Percentiles rank a stretch among this genome's conserved stretches.
These are phyloP conservation scores for Moricandia arvensis DNA, from an alignment of 345 rosid species.

Conservation along the genomic window DNA sequence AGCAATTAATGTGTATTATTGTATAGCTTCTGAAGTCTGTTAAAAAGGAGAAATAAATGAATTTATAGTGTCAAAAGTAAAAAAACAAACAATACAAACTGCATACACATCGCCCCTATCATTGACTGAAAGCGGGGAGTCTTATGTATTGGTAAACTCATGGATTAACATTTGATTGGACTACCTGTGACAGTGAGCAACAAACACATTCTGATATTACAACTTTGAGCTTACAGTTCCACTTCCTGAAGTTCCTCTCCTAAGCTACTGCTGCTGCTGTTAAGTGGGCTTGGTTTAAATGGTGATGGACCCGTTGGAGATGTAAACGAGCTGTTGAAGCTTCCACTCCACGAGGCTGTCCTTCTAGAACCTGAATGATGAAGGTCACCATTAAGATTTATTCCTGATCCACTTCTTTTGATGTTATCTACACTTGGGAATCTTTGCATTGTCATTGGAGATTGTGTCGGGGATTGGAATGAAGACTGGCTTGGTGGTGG, in stretches of 20 bases:
- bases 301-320: slow-evolving; percentile 32
- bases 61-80: too few relatives aligned
- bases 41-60: too few relatives aligned
- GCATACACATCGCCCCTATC: too few relatives aligned
- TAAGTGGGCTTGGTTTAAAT: slow-evolving; percentile 35
- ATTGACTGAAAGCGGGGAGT: too few relatives aligned
- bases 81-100: too few relatives aligned
- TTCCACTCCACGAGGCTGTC: slow-evolving; percentile 89
- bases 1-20: too few relatives aligned
- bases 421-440: slow-evolving; percentile 68
- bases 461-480: slow-evolving; percentile 41
- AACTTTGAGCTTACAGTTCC: slow-evolving; percentile 56
- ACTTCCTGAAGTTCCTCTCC: slow-evolving; percentile 91
- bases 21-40: too few relatives aligned
- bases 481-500: slow-evolving; percentile 33
- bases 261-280: slow-evolving; percentile 52
- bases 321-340: slow-evolving; percentile 42
- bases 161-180: slow-evolving; percentile 37
- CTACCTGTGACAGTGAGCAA: slow-evolving; percentile 12
- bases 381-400: slow-evolving; percentile 32
- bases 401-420: slow-evolving; percentile 29
- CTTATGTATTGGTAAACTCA: slow-evolving; percentile 34
- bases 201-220: slow-evolving; percentile 31
- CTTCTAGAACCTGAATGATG: slow-evolving; percentile 50
- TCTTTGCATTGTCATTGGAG: slow-evolving; percentile 16